Base-by-base conservation (phyloP, 208 protist species). In the Strigomonas galati region DNA sequence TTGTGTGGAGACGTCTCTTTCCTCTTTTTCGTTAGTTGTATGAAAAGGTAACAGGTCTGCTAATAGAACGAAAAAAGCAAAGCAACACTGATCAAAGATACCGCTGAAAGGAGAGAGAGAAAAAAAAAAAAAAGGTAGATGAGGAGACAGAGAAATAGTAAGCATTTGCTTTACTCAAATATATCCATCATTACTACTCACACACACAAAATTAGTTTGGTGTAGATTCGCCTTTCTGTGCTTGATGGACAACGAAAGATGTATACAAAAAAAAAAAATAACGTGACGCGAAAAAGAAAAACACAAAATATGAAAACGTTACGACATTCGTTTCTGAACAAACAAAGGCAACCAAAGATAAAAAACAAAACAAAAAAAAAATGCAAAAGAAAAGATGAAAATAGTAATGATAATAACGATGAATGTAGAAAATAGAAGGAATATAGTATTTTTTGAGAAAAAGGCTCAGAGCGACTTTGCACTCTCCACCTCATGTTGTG, bases 401-500 rank as follows among this genome's bases (percentile, higher is more conserved):
- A 30, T 30, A 54, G 14, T 30, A 54, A 28, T 54, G 14, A 54
- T 28, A 54, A 54, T n/a, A 54, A 30, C 23, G 23, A 23, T 19
- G 23, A 3, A 23, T 54, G 49, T n/a, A 54, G 23, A 63, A 68
- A 62, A 32, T 37, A 30, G 69, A 68, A 51, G 51, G 54, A 48
- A 27, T 28, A 15, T 15, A 48, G 37, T 55, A 23, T 61, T 59
- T 35, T 4, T 35, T 12, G 15, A 59, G 9, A 59, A 59, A 21
- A 30, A 31, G 4, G 30, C 31, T 7, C 23, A 59, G 54, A 59
- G 27, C n/a, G n/a, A n/a, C n/a, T n/a, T 40, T 4, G 9, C 10
- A 40, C 35, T 10, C 35, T 40, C 10, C 10, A 40, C 35, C 7
- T 40, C 35, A 40, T 40, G 35, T 40, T 40, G 35, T 40, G 35